Conservation (phyloP, 169 alveolate species). For the Plasmodium vivax region DNA sequence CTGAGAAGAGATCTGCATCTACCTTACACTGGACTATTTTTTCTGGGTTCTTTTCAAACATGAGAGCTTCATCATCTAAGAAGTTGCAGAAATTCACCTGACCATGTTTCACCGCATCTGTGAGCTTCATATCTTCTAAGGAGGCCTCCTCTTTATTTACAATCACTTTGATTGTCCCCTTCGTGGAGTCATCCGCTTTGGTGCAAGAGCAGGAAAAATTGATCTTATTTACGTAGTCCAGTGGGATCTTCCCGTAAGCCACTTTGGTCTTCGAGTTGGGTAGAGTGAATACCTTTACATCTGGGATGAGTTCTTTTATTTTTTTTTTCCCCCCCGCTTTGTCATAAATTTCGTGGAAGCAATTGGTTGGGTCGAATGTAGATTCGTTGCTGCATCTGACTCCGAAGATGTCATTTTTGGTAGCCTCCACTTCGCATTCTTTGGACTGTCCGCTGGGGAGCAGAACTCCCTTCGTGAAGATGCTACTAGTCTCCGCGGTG, state of each 20-base stretch:
- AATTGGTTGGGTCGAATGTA: constrained; percentile 27
- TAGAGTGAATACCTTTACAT: neutral
- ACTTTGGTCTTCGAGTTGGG: constrained; percentile 9
- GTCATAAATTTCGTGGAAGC: constrained; percentile 35
- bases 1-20: constrained; percentile 36
- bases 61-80: constrained; percentile 14
- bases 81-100: constrained; percentile 40
- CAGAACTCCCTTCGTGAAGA: neutral
- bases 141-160: constrained; percentile 16
- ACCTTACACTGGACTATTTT: constrained; percentile 33
- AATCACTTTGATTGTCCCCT: constrained; percentile 20
- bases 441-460: neutral
- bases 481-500: neutral
- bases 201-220: constrained; percentile 41
- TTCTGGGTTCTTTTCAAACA: neutral
- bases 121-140: constrained; percentile 2
- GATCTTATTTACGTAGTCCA: constrained; percentile 17
- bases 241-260: constrained; percentile 49
- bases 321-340: neutral
- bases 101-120: neutral
- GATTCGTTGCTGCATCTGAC: constrained; percentile 1
- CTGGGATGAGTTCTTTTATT: constrained; percentile 35
- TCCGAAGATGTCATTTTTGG: constrained; percentile 18
- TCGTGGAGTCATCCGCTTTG: neutral
- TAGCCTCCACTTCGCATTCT: constrained; percentile 7